Conservation (phyloP, 1,284 basidiomycete species). For the Trichosporon sp. region DNA sequence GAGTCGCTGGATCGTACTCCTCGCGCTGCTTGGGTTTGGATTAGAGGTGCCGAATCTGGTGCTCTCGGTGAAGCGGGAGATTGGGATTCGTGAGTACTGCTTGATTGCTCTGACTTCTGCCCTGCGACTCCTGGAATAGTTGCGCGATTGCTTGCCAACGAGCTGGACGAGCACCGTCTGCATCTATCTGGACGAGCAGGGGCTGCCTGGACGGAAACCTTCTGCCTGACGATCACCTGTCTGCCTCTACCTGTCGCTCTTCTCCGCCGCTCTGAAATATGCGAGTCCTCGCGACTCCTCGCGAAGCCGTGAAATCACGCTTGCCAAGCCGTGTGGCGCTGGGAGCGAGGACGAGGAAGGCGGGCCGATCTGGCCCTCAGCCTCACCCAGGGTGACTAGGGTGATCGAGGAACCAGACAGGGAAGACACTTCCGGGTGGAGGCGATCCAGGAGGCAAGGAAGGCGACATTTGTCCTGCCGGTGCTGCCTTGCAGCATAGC, state of each 20-base stretch:
- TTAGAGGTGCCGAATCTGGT: slow-evolving; percentile 38
- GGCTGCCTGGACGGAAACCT: no score
- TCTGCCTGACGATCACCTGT: no score
- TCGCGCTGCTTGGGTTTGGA: slow-evolving; percentile 28
- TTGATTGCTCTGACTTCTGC: no score
- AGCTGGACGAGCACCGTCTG: no score
- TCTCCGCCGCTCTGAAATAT: no score
- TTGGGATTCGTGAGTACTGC: slow-evolving; percentile 29
- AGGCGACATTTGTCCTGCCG: neutral
- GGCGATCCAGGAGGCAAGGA: neutral
- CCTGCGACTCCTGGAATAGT: no score
- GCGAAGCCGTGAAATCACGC: no score
- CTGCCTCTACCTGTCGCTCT: no score
- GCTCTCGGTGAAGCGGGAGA: slow-evolving; percentile 27
- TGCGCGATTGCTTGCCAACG: no score
- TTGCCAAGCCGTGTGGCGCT: neutral
- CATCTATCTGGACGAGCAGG: no score
- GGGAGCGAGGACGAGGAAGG: neutral
- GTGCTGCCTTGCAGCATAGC: neutral
- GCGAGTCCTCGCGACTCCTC: no score
- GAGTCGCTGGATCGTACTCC: slow-evolving; percentile 24
- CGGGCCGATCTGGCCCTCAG: neutral
- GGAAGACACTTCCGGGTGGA: neutral
- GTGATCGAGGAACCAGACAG: neutral
- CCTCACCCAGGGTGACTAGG: neutral